phyloP scores from a whole-genome alignment of 2,329 filamentous ascomycete species.

The Ophiostoma novo-ulmi region DNA sequence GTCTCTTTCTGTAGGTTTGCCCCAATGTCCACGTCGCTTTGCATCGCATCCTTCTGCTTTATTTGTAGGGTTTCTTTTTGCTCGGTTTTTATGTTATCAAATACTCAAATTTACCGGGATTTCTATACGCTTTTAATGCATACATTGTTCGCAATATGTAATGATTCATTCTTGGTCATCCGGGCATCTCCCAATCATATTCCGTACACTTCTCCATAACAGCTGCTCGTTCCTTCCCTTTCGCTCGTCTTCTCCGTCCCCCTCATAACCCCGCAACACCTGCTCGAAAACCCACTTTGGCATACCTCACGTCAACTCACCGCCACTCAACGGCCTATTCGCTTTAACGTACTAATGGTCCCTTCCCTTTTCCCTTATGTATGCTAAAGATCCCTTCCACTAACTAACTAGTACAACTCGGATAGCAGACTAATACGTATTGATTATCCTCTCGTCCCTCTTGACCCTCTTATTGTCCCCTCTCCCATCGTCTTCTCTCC shows the following conservation, averaged over 20 bases:
- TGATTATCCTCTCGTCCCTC: neutral
- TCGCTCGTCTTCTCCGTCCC: slow-evolving; percentile 12
- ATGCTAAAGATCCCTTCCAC: neutral
- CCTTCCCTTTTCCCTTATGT: neutral
- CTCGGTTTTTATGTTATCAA: neutral
- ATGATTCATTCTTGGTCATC: no score
- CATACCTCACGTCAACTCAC: slow-evolving; percentile 22
- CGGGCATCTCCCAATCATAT: neutral
- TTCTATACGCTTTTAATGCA: neutral
- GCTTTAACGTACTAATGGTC: neutral
- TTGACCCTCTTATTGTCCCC: slow-evolving; percentile 10
- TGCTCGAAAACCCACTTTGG: slow-evolving; percentile 15
- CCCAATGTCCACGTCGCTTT: neutral
- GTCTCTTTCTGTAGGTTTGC: neutral
- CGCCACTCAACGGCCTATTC: slow-evolving; percentile 18
- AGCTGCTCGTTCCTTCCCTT: slow-evolving; percentile 14
- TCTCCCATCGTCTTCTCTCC: slow-evolving; percentile 1
- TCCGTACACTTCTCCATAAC: neutral
- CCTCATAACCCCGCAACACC: slow-evolving; percentile 19
- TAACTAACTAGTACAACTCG: neutral
- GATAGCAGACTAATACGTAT: neutral
- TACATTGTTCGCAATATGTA: no score
- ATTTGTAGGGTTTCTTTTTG: neutral
- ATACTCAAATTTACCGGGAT: neutral
- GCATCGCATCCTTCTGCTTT: neutral